Evolutionary conservation across 2,329 filamentous ascomycete species (phyloP), one percentile per base, ranked within the genome.

Genomic region (Chrysosphaeria jannelii): DNA sequence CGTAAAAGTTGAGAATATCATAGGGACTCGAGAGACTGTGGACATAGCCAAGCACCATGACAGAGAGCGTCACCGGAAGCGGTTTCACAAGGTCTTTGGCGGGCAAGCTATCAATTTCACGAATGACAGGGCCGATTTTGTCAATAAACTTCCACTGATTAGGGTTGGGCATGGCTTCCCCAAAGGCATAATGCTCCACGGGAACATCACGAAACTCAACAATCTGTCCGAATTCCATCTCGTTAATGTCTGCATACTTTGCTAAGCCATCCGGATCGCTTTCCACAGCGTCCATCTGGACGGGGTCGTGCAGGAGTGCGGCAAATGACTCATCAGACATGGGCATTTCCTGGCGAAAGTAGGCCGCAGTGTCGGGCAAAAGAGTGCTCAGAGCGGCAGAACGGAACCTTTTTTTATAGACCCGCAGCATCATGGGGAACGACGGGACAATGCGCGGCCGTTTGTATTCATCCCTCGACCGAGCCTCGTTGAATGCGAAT

Each of bases 331-430:
- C 23, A 16, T 20, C 5, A 6, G 1, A 6, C 6, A 10, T 7
- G 6, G 19, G 5, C 5, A 11, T 6, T 11, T 10, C n/a, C 5
- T 10, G 6, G 12, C 12, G 11, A 14, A 21, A 17, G 7, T 14
- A 5, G 19, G n/a, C 11, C 5, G 19, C 13, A 10, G 25, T 13
- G 4, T 24, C 23, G 0, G 28, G 37, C n/a, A 43, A 27, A 11
- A 50, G 28, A 8, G 35, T 45, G 28, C 51, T 45, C 12, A 62
- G 35, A 5, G 51, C 48, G 10, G 39, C 45, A 0, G 50, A 30
- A 5, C 47, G 36, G 31, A 55, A 62, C 21, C 50, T 43, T 27
- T 48, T 51, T 14, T 41, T 33, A 30, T 58, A 63, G 4, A 51
- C 35, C 7, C 43, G 41, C 5, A 59, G 36, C 50, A 60, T 51